Percentiles rank a stretch among this genome's conserved stretches.
Conservation (phyloP, 768 basidiomycete species). For the Harrya chromipes region DNA sequence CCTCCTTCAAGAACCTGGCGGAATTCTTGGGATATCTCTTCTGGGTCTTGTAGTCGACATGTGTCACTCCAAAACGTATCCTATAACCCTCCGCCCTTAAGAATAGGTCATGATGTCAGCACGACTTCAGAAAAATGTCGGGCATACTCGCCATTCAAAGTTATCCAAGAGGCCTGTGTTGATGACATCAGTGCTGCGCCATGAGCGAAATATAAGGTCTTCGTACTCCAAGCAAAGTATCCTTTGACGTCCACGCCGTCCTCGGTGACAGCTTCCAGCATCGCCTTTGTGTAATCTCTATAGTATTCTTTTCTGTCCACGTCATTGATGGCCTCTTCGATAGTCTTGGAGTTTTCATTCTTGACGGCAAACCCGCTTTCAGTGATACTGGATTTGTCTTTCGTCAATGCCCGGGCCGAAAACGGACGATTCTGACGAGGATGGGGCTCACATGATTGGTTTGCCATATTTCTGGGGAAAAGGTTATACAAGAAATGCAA, state of each 20-base stretch:
- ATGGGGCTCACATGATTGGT: slow-evolving; percentile 52
- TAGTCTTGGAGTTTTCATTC: slow-evolving; percentile 52
- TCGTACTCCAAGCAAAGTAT: slow-evolving; percentile 74
- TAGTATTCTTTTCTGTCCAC: slow-evolving; percentile 66
- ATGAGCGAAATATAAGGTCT: not conserved
- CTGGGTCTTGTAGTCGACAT: slow-evolving; percentile 72
- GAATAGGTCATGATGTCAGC: not conserved
- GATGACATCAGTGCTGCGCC: not conserved
- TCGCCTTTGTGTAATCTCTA: slow-evolving; percentile 52
- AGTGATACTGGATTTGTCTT: slow-evolving; percentile 46
- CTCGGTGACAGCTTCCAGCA: slow-evolving; percentile 55
- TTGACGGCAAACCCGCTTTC: slow-evolving; percentile 78
- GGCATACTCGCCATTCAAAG: slow-evolving; percentile 56
- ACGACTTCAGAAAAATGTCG: no score
- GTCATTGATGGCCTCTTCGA: slow-evolving; percentile 57
- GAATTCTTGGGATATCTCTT: slow-evolving; percentile 66
- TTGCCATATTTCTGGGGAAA: slow-evolving; percentile 37
- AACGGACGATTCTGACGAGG: not conserved
- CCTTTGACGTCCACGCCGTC: slow-evolving; percentile 66
- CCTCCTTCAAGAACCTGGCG: slow-evolving; percentile 57
- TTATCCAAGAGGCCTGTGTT: slow-evolving; percentile 64
- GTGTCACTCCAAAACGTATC: slow-evolving; percentile 70
- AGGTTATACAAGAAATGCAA: no score
- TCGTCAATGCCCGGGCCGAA: not conserved
- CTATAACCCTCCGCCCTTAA: slow-evolving; percentile 61